Conservation (phyloP, 352 stramenopile species). For the Globisporangium iwayamae region DNA sequence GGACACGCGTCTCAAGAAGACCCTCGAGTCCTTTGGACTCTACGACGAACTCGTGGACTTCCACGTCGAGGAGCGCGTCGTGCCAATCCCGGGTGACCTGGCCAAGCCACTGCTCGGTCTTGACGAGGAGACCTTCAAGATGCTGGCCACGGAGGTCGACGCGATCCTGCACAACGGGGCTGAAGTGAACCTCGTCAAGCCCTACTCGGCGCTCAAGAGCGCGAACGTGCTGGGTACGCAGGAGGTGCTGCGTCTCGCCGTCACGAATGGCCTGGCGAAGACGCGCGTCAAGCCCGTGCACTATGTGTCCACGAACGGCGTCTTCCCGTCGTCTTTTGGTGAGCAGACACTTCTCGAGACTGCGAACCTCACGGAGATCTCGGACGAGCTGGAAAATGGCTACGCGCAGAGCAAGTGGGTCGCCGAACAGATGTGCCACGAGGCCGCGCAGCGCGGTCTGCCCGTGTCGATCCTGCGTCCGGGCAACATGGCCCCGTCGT, state of each 20-base stretch:
- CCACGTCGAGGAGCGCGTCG: constrained; percentile 66
- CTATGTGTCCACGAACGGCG: constrained; percentile 91
- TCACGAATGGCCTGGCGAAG: constrained; percentile 72
- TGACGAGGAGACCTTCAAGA: constrained; percentile 79
- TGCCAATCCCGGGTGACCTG: constrained; percentile 72
- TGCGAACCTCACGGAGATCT: constrained; percentile 49
- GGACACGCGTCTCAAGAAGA: constrained; percentile 50
- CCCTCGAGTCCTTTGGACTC: constrained; percentile 55
- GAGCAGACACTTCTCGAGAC: constrained; percentile 41
- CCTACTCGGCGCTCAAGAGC: constrained; percentile 83
- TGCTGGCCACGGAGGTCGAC: constrained; percentile 83
- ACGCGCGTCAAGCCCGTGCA: constrained; percentile 81
- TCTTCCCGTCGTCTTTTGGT: constrained; percentile 65
- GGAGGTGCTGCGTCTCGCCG: constrained; percentile 84
- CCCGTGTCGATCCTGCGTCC: constrained; percentile 85
- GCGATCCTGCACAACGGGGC: constrained; percentile 91
- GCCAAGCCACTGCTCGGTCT: constrained; percentile 81
- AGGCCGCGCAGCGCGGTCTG: constrained; percentile 72
- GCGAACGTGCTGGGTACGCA: constrained; percentile 90
- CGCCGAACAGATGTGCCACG: constrained; percentile 83
- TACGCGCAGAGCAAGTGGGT: constrained; percentile 93
- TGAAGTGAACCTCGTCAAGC: constrained; percentile 91
- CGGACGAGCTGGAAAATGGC: constrained; percentile 68
- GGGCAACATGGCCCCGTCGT: constrained; percentile 86
- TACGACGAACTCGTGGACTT: constrained; percentile 46